A percentile compares a stretch with the other conserved stretches of the same genome.
Conservation (phyloP, 1,284 basidiomycete species). For the Gymnopus androsaceus region DNA sequence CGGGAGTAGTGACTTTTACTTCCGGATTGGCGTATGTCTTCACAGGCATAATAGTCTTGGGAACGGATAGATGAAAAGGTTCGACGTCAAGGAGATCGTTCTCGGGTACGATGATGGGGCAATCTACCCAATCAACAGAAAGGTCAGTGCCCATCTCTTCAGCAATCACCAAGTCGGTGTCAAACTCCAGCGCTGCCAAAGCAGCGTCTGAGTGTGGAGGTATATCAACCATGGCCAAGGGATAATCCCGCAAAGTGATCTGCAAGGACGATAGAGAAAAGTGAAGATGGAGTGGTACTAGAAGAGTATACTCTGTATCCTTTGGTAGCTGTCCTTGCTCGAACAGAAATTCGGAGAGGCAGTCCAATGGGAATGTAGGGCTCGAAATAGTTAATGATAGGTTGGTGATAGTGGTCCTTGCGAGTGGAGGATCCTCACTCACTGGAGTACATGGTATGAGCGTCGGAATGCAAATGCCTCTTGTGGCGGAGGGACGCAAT, state of each 20-base stretch:
- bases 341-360: constrained; percentile 70
- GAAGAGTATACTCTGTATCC: constrained; percentile 76
- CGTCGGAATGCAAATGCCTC: constrained; percentile 34
- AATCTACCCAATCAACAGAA: constrained; percentile 76
- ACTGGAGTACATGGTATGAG: constrained; percentile 39
- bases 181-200: constrained; percentile 61
- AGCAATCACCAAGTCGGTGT: constrained; percentile 83
- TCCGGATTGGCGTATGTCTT: constrained; percentile 87
- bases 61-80: constrained; percentile 69
- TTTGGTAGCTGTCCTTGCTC: constrained; percentile 76
- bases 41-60: constrained; percentile 94
- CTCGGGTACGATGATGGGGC: constrained; percentile 58
- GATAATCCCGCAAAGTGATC: constrained; percentile 80
- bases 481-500: constrained; percentile 29
- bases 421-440: constrained; percentile 66
- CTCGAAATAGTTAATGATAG: constrained; percentile 60
- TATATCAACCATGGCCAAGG: constrained; percentile 68
- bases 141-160: constrained; percentile 82
- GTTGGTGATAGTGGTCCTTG: constrained; percentile 68
- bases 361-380: constrained; percentile 63
- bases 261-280: constrained; percentile 68
- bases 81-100: constrained; percentile 55
- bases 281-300: constrained; percentile 82
- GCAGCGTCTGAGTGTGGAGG: constrained; percentile 43
- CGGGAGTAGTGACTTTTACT: constrained; percentile 66